Base-by-base conservation (phyloP, 768 basidiomycete species). In the Psilocybe subaeruginosa region DNA sequence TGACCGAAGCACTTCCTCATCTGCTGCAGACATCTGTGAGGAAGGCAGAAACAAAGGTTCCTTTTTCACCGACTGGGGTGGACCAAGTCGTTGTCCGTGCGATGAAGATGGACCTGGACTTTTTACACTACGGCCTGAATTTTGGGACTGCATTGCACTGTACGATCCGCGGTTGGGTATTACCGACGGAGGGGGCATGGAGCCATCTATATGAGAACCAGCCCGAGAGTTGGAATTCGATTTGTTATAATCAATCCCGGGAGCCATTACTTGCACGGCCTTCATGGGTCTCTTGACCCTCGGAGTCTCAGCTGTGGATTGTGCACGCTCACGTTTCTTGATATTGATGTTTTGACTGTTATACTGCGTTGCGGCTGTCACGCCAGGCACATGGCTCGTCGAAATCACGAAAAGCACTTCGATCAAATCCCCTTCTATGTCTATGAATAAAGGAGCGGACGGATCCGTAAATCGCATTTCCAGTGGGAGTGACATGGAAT, bases 381-480 rank as follows among this genome's bases (percentile, higher is more conserved):
- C 39, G 12, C 71, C 74, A 45, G 81, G 82, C 30, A 83, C 78
- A 59, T 86, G 84, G 68, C 84, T 91, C 7, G 92, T 92, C 6
- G 92, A 91, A 62, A 94, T 88, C 27, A 92, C 89, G 69, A 93
- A 93, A 33, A 93, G 79, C 43, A 80, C 78, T 37, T 90, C 85
- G 1, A 78, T 78, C 57, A 80, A 78, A 66, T 93, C 91, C 8
- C 85, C 82, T 68, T 91, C 89, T 43, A 92, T 80, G 53, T 89
- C 86, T 61, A 94, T 89, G 67, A 86, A 90, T n/a, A 95, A 76
- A 8, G 93, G 91, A 9, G 83, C 82, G 12, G 84, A 80, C 2
- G 91, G 85, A 62, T 91, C 85, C 0, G 90, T 93, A 73, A 94
- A 93, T 7, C 87, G 85, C 55, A 95, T 77, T 54, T 89, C 86